A percentile compares a stretch with the other conserved stretches of the same genome.
phyloP scores from a whole-genome alignment of 257 asterid genomes.

The Solanum chmielewskii region DNA sequence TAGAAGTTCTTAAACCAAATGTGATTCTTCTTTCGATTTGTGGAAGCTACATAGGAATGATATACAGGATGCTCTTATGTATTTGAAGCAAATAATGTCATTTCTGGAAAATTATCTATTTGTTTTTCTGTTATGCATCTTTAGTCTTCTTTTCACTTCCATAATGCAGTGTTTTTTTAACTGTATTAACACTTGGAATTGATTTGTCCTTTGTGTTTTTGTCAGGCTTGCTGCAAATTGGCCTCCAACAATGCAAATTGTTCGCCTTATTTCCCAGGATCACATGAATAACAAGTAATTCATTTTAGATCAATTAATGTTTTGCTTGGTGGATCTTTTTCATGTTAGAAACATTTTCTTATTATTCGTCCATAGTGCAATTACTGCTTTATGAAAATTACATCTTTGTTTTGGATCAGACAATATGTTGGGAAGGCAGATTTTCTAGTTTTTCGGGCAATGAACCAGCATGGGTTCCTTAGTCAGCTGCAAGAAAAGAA shows the following conservation, averaged over 20 bases:
- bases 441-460: slow-evolving; percentile 92
- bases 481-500: slow-evolving; percentile 98
- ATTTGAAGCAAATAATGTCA: neutral
- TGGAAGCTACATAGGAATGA: neutral
- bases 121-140: neutral
- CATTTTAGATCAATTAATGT: neutral
- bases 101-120: neutral
- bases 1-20: neutral
- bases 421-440: slow-evolving; percentile 97
- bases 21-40: neutral
- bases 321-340: neutral
- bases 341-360: neutral
- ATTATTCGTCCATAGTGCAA: neutral
- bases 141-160: neutral
- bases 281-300: slow-evolving; percentile 99
- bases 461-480: slow-evolving; percentile 99
- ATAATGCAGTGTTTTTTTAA: neutral
- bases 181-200: neutral
- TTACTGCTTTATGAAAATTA: neutral
- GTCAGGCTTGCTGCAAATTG: slow-evolving; percentile 95
- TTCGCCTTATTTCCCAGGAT: slow-evolving; percentile 95
- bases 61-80: neutral
- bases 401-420: slow-evolving; percentile 27
- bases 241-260: slow-evolving; percentile 95
- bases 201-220: neutral